These are phyloP conservation scores for Chaetomium strumarium DNA, from an alignment of 2,329 filamentous ascomycete species.

Conservation along the genomic window DNA sequence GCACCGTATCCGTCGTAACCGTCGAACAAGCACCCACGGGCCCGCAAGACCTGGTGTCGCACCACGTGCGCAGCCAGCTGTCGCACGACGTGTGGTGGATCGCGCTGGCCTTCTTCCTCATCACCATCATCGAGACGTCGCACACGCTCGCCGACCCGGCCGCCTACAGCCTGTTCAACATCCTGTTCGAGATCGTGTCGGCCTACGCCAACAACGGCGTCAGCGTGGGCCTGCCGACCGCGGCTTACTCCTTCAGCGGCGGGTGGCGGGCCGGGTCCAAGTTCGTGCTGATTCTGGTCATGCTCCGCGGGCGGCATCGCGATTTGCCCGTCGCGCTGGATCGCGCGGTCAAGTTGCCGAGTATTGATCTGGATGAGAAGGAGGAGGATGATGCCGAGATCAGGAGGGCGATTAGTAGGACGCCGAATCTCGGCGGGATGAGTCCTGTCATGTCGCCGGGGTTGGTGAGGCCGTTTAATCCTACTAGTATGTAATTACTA, in stretches of 20 bases:
- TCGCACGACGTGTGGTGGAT: slow-evolving; percentile 63
- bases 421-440: neutral
- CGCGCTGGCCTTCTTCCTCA: slow-evolving; percentile 53
- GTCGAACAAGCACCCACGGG: no score
- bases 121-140: slow-evolving; percentile 51
- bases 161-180: slow-evolving; percentile 53
- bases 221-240: slow-evolving; percentile 46
- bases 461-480: neutral
- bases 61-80: slow-evolving; percentile 54
- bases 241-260: slow-evolving; percentile 50
- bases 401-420: slow-evolving; percentile 30
- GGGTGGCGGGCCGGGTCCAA: slow-evolving; percentile 50
- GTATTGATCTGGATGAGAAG: slow-evolving; percentile 32
- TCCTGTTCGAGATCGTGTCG: slow-evolving; percentile 50
- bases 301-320: slow-evolving; percentile 49
- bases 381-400: slow-evolving; percentile 39
- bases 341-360: slow-evolving; percentile 41
- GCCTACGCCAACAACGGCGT: slow-evolving; percentile 57
- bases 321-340: slow-evolving; percentile 51
- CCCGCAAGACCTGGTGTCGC: slow-evolving; percentile 46
- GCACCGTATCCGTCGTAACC: no score
- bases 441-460: neutral
- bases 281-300: slow-evolving; percentile 50
- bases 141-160: slow-evolving; percentile 47
- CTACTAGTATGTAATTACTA: neutral